phyloP scores from a whole-genome alignment of 192 early-diverging fungal genomes.

The Cladochytrium replicatum region DNA sequence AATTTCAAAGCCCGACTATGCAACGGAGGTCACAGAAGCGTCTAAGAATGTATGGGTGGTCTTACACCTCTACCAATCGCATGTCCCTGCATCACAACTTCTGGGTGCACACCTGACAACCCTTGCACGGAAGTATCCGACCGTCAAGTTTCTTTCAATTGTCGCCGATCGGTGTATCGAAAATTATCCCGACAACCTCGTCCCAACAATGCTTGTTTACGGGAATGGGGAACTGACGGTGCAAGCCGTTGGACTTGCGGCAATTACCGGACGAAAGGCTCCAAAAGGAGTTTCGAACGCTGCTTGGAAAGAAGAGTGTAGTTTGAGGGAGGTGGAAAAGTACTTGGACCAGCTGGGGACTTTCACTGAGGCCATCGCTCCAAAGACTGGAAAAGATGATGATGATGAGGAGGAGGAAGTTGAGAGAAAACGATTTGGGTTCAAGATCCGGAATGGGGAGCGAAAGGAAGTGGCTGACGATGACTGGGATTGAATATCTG shows the following conservation, averaged over 20 bases:
- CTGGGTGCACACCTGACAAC: slow-evolving; percentile 65
- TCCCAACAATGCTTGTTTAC: slow-evolving; percentile 89
- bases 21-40: slow-evolving; percentile 79
- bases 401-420: slow-evolving; percentile 15
- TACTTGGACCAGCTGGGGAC: slow-evolving; percentile 22
- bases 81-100: slow-evolving; percentile 75
- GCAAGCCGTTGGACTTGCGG: slow-evolving; percentile 71
- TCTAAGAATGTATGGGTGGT: slow-evolving; percentile 65
- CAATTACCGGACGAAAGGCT: slow-evolving; percentile 74
- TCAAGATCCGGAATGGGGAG: slow-evolving; percentile 7
- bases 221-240: slow-evolving; percentile 72
- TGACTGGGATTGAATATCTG: slow-evolving; percentile 35
- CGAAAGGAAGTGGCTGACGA: slow-evolving; percentile 24
- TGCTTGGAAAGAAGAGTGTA: not conserved
- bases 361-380: slow-evolving; percentile 3
- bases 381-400: slow-evolving; percentile 14
- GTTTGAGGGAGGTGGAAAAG: slow-evolving; percentile 27
- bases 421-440: slow-evolving; percentile 8
- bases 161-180: slow-evolving; percentile 87
- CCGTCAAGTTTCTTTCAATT: slow-evolving; percentile 92
- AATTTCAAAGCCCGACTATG: slow-evolving; percentile 91
- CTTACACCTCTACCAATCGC: slow-evolving; percentile 59
- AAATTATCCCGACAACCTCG: slow-evolving; percentile 88
- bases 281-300: slow-evolving; percentile 17
- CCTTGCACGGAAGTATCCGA: slow-evolving; percentile 63